A percentile compares a stretch with the other conserved stretches of the same genome.
Conservation (phyloP, 352 stramenopile species). For the Saprolegnia diclina region DNA sequence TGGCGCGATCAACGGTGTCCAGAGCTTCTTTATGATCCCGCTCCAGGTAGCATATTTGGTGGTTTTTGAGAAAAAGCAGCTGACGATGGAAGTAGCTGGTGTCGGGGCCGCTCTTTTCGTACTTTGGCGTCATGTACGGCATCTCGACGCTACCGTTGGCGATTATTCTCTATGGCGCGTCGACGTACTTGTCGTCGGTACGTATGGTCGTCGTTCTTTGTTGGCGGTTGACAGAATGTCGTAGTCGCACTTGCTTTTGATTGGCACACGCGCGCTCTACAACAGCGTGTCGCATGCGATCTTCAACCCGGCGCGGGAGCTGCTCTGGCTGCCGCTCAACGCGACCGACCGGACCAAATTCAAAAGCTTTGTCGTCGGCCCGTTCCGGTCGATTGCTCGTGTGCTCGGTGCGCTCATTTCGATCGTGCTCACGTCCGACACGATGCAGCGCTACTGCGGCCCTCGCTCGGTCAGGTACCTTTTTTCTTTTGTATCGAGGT, state of each 20-base stretch:
- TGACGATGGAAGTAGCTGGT: constrained; percentile 31
- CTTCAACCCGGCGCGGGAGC: constrained; percentile 78
- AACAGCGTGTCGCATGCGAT: constrained; percentile 73
- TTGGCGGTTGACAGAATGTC: not conserved
- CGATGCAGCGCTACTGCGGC: constrained; percentile 45
- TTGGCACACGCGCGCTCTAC: constrained; percentile 68
- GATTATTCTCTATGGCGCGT: constrained; percentile 63
- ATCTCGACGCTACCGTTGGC: constrained; percentile 63
- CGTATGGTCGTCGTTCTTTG: too few species aligned
- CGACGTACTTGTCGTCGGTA: constrained; percentile 55
- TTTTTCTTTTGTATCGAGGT: not conserved
- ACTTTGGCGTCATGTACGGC: constrained; percentile 82
- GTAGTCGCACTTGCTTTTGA: constrained; percentile 31
- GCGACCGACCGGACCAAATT: constrained; percentile 57
- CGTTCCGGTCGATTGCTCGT: constrained; percentile 71
- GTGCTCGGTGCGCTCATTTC: constrained; percentile 70
- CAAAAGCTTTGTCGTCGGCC: constrained; percentile 73
- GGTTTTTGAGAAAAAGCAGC: too few species aligned
- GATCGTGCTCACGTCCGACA: constrained; percentile 52
- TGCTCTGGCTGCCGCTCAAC: constrained; percentile 82
- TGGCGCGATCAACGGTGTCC: constrained; percentile 70
- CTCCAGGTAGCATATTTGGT: constrained; percentile 39
- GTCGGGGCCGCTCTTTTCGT: constrained; percentile 73
- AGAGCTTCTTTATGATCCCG: constrained; percentile 84
- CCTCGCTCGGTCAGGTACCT: constrained; percentile 50